Evolutionary conservation across 441 rosid species (phyloP), one percentile per base, ranked within the genome.

Genomic region (Populus tomentosa): DNA sequence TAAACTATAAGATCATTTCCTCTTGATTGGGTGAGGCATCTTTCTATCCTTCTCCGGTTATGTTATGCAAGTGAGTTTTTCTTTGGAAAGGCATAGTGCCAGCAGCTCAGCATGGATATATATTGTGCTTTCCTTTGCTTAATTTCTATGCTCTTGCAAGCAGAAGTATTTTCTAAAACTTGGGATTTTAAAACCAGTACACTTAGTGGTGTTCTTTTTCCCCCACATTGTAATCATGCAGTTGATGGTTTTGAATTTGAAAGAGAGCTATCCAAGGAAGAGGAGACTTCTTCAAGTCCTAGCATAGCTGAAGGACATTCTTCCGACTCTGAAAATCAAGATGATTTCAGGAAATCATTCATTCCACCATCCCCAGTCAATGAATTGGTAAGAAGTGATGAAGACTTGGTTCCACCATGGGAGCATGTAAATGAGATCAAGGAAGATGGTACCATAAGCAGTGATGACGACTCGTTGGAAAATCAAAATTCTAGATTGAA

Each of bases 331-430:
- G 85, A 83, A 71, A 88, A 84, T 74, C 82, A 84, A 4, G 88
- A 88, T 74, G 87, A 87, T 69, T 91, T 90, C 79, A 87, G 94
- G 98, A 88, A 86, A 83, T 79, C 94, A 72, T 84, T 85, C 77
- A 32, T 84, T 77, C 63, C 84, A 68, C 72, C 92, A 72, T 65
- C 89, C 67, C 70, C 88, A 24, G 71, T 84, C 9, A 73, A 80
- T 46, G 80, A 82, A 72, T 73, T 66, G 38, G 80, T 76, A 70
- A 81, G 33, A 59, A 79, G 78, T 61, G 79, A 74, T 38, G 80
- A 80, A 6, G 76, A 63, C 62, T 83, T 79, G 23, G 38, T 71
- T 20, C 79, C 75, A 28, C 71, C 71, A 26, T 75, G 79, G 77
- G 82, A 75, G 46, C 46, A 59, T 30, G 73, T 67, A 73, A 33